A percentile compares a stretch with the other conserved stretches of the same genome.
Evolutionary conservation across 108 stramenopile genomes (phyloP).

Genomic region (Nitzschia inconspicua): DNA sequence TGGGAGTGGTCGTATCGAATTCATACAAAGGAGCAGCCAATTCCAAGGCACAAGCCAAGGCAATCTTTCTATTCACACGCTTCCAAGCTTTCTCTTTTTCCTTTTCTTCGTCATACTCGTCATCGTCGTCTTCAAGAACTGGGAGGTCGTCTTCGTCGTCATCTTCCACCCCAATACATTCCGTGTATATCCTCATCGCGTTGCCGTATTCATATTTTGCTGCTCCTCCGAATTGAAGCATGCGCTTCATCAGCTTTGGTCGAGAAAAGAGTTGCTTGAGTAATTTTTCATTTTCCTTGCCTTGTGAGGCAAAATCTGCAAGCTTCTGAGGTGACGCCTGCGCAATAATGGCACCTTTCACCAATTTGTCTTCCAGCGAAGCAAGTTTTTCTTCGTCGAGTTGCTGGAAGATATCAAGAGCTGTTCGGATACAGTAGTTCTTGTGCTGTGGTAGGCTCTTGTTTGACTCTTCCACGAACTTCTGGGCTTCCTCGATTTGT

Average conservation of each 20-base stretch:
- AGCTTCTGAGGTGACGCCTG: slow-evolving; percentile 24
- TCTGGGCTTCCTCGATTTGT: slow-evolving; percentile 19
- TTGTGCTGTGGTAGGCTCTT: slow-evolving; percentile 6
- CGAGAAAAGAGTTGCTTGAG: slow-evolving; percentile 23
- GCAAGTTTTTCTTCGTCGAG: slow-evolving; percentile 20
- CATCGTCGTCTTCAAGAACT: neutral
- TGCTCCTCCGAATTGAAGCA: slow-evolving; percentile 38
- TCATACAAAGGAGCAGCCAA: slow-evolving; percentile 17
- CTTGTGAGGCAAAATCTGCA: slow-evolving; percentile 21
- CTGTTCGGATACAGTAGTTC: slow-evolving; percentile 16
- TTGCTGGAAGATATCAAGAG: slow-evolving; percentile 22
- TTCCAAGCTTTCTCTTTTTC: slow-evolving; percentile 11
- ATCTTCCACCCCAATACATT: slow-evolving; percentile 12
- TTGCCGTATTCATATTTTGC: slow-evolving; percentile 35
- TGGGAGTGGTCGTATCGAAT: slow-evolving; percentile 23
- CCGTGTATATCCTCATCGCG: slow-evolving; percentile 25
- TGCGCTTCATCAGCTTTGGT: slow-evolving; percentile 27
- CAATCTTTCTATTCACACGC: slow-evolving; percentile 31
- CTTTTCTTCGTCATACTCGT: neutral
- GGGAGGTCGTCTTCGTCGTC: neutral
- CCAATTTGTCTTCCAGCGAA: slow-evolving; percentile 21
- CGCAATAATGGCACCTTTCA: slow-evolving; percentile 33
- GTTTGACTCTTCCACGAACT: slow-evolving; percentile 6
- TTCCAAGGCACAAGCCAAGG: slow-evolving; percentile 50
- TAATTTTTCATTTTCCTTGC: slow-evolving; percentile 20